Evolutionary conservation across 495 filamentous ascomycete genomes (phyloP).

Genomic region (Trichoderma reesei): DNA sequence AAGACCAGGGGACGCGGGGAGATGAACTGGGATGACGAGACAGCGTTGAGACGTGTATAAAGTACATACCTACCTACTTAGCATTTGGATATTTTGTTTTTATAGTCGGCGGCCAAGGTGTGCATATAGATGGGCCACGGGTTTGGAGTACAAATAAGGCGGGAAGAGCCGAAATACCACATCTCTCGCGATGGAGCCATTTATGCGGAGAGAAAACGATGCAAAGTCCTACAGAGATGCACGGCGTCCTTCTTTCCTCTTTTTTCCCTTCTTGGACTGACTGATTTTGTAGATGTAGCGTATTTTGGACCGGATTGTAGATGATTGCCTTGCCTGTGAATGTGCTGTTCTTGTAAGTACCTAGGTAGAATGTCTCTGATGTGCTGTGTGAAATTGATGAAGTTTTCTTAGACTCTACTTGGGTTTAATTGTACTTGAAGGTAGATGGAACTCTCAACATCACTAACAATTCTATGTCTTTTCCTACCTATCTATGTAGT

Average conservation of each 20-base stretch:
- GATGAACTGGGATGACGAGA: background rate
- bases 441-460: no score
- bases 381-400: no score
- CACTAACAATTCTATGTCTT: no score
- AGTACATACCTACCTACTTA: background rate
- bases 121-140: slow-evolving; percentile 1
- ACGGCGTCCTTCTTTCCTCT: background rate
- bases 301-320: background rate
- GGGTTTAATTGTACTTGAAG: no score
- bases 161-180: background rate
- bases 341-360: no score
- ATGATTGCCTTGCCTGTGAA: no score
- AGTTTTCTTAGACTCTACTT: no score
- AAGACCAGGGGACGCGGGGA: no score
- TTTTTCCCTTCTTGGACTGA: background rate
- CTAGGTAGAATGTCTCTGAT: no score
- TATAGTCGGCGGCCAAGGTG: background rate
- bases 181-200: background rate
- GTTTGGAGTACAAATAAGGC: background rate
- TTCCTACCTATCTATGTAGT: no score
- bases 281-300: background rate
- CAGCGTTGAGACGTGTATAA: background rate
- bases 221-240: slow-evolving; percentile 3
- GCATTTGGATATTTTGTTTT: background rate
- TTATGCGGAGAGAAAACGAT: background rate